Percentiles rank a stretch among this genome's conserved stretches.
phyloP scores from a whole-genome alignment of 2,329 filamentous ascomycete genomes.

The Nothopassalora personata region DNA sequence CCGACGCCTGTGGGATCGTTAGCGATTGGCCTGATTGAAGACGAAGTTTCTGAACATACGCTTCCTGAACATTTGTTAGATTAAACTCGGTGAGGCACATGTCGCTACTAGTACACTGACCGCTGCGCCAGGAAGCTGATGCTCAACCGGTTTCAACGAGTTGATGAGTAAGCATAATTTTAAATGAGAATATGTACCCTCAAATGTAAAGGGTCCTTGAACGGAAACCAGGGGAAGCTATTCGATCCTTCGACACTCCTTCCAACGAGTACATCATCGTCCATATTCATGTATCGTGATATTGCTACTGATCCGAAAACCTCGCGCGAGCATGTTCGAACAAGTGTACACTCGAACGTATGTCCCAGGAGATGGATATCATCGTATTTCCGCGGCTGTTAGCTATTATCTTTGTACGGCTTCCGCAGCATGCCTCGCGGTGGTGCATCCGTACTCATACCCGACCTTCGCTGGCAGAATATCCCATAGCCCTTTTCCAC shows the following conservation, averaged over 20 bases:
- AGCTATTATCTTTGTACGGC: neutral
- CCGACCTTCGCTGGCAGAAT: constrained; percentile 19
- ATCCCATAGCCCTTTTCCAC: constrained; percentile 67
- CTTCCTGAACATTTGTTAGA: no score
- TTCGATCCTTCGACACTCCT: neutral
- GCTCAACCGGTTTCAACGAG: neutral
- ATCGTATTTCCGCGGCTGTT: no score
- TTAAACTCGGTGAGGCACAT: no score
- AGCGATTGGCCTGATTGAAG: no score
- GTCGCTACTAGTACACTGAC: no score
- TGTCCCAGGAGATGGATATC: no score
- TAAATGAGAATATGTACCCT: neutral
- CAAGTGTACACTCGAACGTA: no score
- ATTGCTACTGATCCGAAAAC: neutral
- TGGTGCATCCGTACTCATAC: constrained; percentile 6
- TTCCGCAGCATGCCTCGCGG: no score
- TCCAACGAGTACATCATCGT: neutral
- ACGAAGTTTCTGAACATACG: no score
- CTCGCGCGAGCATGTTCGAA: no score
- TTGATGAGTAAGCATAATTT: neutral
- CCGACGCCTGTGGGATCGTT: no score
- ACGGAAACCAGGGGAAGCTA: neutral
- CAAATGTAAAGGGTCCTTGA: neutral
- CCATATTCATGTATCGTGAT: neutral
- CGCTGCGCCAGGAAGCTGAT: no score